Evolutionary conservation across 495 filamentous ascomycete genomes (phyloP), one percentile per base, ranked within the genome.

Genomic region (Lasiosphaeria hispida): DNA sequence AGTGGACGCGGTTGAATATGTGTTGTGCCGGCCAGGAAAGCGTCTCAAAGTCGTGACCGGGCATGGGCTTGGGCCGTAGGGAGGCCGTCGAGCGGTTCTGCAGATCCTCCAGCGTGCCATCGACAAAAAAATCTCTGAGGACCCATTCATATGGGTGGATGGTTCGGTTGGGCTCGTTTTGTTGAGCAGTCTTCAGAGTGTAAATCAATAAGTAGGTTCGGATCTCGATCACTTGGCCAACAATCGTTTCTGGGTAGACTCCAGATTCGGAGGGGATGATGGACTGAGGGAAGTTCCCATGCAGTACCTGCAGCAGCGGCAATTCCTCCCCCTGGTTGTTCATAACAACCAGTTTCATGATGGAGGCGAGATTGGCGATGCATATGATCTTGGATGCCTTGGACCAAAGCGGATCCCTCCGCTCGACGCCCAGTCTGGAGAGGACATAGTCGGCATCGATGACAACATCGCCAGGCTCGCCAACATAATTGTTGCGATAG

Each of bases 191-290:
- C 14, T 52, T 2, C 2, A 69, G 59, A 10, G 38, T 60, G 14
- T 14, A 14, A 15, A 68, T 59, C 15, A 63, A 54, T 4, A 63
- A 55, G 11, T 68, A 67, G 15, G 58, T 66, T 30, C 69, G 69
- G 42, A 70, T 65, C 39, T 65, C 53, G 10, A 67, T 9, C 8
- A 51, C 39, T 38, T 56, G 55, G 1, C 57, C 49, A 14, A 63
- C 47, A 15, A 67, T 58, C 57, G 10, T 43, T 44, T 38, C 14
- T 14, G 54, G 30, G 14, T 40, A 18, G 36, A 13, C 54, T 8
- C 41, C 18, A 4, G 30, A 13, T 10, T 38, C 40, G 3, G 48
- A 50, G 17, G 37, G 19, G 40, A 65, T 38, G 41, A 53, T 62
- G 38, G 8, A 43, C 13, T 47, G 38, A 19, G 63, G 61, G n/a